A percentile compares a stretch with the other conserved stretches of the same genome.
phyloP scores from a whole-genome alignment of 179 eudicot genomes.

The Carnegiea gigantea region DNA sequence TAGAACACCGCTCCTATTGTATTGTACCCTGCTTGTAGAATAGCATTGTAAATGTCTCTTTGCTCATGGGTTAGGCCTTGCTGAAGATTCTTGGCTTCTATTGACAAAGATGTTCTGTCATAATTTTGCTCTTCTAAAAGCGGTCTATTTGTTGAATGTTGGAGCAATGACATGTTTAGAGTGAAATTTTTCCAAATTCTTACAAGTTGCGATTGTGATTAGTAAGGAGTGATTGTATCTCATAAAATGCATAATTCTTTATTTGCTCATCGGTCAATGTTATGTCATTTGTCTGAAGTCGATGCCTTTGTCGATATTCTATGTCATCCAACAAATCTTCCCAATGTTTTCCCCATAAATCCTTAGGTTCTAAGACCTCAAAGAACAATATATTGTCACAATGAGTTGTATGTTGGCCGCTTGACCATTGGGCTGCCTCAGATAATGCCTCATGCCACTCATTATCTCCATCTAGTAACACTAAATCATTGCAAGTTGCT shows the following conservation, averaged over 20 bases:
- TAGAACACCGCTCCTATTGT: not conserved
- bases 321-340: slow-evolving; percentile 2
- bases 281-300: not conserved
- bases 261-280: not conserved
- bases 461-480: slow-evolving; percentile 5
- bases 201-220: not conserved
- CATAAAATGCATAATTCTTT: not conserved
- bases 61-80: not conserved
- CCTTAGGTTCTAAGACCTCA: not conserved
- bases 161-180: not conserved
- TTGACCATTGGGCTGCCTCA: not conserved
- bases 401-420: not conserved
- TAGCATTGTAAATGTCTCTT: not conserved
- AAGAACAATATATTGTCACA: not conserved
- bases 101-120: not conserved
- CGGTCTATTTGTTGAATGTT: not conserved
- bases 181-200: not conserved
- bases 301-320: not conserved
- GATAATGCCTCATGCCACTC: slow-evolving; percentile 6
- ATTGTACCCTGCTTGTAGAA: not conserved
- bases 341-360: not conserved
- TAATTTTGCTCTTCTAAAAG: not conserved
- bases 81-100: too few relatives aligned
- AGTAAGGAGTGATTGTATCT: not conserved
- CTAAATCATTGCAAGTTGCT: not conserved